Base-by-base conservation (phyloP, 2,329 filamentous ascomycete species). In the Ceratocystis colombiana region DNA sequence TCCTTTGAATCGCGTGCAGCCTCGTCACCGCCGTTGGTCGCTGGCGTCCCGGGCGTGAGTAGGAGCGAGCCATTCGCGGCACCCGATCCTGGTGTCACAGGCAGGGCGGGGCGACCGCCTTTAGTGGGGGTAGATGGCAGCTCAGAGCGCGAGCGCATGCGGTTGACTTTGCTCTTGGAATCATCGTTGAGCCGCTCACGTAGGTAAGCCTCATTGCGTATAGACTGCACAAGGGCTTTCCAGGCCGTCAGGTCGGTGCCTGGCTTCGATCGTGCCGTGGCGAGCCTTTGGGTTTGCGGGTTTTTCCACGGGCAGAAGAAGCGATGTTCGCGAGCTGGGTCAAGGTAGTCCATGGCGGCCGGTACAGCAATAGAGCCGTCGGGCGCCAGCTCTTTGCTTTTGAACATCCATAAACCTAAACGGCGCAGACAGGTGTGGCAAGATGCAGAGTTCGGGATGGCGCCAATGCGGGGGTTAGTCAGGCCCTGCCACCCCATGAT, bases 321-420 rank as follows among this genome's bases (percentile, higher is more conserved):
- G 68, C 90, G 84, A 74, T 94, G 89, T 73, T 92, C 88, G 4
- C 81, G 80, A 1, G 87, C 76, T 3, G 85, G 84, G 71, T 93
- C 86, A 1, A 94, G 79, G 66, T 83, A 79, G 70, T 84, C 82
- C 80, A 88, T 86, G 1, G 82, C 81, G 2, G 85, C 82, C 1
- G 82, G 80, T 3, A 82, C 79, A 10, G 86, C 74, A 8, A 85
- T 76, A 45, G 80, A 75, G 0, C 79, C 80, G 17, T 77, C 75
- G 1, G 78, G 77, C 67, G 84, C 81, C 37, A 88, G 82, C 71
- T 84, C 83, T 74, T 87, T 91, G 74, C 86, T 87, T 72, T 86
- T 88, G 74, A 96, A 97, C 79, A 99, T 88, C 94, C 94, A 99
- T 1, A 99, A 80, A 0, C 94, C 94, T 0, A 97, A 79, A 1